Evolutionary conservation across 768 basidiomycete species (phyloP).

Genomic region (Lactifluus echinatus): DNA sequence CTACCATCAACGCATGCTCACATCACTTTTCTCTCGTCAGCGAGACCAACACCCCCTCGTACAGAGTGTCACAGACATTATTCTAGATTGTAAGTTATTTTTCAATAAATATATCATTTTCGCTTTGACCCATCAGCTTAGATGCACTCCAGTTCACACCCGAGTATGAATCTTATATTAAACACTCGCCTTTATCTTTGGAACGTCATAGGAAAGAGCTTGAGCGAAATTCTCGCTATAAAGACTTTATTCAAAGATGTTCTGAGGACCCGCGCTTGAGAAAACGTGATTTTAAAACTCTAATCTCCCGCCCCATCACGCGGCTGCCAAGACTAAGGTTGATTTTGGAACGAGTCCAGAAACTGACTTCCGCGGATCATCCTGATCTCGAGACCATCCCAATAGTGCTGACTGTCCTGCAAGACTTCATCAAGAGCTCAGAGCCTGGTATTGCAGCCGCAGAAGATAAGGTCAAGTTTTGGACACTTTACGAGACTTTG

Average conservation of each 20-base stretch:
- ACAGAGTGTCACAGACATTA: constrained; percentile 74
- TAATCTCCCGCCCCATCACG: constrained; percentile 80
- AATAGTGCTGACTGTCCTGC: constrained; percentile 57
- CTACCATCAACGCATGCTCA: constrained; percentile 63
- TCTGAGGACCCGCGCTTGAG: constrained; percentile 56
- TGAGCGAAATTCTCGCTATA: constrained; percentile 57
- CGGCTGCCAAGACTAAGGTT: constrained; percentile 77
- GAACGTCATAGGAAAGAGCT: constrained; percentile 73
- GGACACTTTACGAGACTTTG: constrained; percentile 70
- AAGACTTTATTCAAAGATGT: constrained; percentile 53
- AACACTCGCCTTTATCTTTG: constrained; percentile 82
- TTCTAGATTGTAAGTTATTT: constrained; percentile 58
- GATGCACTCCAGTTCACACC: constrained; percentile 40
- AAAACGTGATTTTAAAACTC: constrained; percentile 71
- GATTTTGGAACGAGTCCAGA: constrained; percentile 59
- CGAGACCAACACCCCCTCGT: constrained; percentile 79
- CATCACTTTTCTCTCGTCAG: constrained; percentile 69
- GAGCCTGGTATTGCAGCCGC: constrained; percentile 90
- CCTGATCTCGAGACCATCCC: constrained; percentile 74
- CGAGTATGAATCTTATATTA: constrained; percentile 76
- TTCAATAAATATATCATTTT: not conserved
- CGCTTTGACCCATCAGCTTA: constrained; percentile 15
- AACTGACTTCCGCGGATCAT: constrained; percentile 61
- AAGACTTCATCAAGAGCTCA: constrained; percentile 70
- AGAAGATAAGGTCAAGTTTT: constrained; percentile 83